phyloP scores from a whole-genome alignment of 2,329 filamentous ascomycete species.

The Aureobasidium pullulans region DNA sequence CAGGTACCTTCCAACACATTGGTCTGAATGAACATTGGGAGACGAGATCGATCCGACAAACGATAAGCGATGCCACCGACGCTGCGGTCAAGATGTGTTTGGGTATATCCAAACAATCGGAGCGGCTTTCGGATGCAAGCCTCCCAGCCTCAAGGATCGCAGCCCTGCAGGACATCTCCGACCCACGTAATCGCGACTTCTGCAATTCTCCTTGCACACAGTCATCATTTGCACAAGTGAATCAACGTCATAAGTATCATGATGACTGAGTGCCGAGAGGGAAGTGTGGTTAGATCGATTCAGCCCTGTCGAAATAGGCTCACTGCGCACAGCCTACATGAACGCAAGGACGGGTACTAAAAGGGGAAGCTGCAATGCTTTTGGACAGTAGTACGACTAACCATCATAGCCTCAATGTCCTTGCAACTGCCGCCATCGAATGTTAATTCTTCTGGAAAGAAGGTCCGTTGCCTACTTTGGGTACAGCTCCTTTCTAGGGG shows the following conservation, averaged over 20 bases:
- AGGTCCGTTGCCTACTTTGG: neutral
- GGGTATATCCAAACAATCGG: slow-evolving; percentile 1
- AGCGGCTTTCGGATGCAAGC: neutral
- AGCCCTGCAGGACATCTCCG: neutral
- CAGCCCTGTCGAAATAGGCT: neutral
- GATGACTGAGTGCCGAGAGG: neutral
- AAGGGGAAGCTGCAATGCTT: neutral
- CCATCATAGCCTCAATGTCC: neutral
- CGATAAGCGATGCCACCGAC: neutral
- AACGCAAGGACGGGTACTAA: neutral
- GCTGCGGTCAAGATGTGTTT: slow-evolving; percentile 4
- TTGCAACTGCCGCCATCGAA: slow-evolving; percentile 8
- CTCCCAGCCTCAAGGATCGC: neutral
- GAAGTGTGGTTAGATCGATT: neutral
- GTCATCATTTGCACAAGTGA: neutral
- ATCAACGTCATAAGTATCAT: neutral
- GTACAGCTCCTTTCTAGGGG: neutral
- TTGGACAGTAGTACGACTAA: neutral
- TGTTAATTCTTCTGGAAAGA: neutral
- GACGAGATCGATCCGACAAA: neutral
- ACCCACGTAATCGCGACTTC: neutral
- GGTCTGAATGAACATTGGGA: neutral
- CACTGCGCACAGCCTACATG: slow-evolving; percentile 3
- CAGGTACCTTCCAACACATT: neutral
- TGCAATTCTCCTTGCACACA: neutral